Evolutionary conservation across 1,284 basidiomycete genomes (phyloP), one percentile per base, ranked within the genome.

Genomic region (Pascua sp.): DNA sequence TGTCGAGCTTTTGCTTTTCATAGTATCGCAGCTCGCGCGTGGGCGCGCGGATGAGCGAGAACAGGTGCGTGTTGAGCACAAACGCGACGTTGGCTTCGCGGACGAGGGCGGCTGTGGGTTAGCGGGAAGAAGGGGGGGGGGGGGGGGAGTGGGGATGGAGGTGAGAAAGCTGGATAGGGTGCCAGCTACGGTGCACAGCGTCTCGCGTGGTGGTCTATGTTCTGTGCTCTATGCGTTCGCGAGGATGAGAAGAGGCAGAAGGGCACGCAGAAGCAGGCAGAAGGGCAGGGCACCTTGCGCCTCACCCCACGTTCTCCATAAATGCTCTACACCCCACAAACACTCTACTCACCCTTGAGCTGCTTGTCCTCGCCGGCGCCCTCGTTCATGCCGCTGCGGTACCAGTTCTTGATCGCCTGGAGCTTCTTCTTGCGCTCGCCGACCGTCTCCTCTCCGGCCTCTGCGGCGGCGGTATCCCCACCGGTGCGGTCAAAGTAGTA

Each of bases 361-460:
- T 78, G 77, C 56, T 75, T 62, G 55, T 76, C 75, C 57, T 83
- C 81, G 10, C 72, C 73, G 32, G 81, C 85, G 48, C 69, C 87
- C 41, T 77, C 76, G 66, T 91, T 85, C 84, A 91, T 86, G 0
- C 87, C 87, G 16, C 80, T 80, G 51, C 86, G 81, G 73, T 86
- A 91, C 85, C 86, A 86, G 17, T 85, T 81, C 78, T 91, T 91
- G 71, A 90, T 85, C 61, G 84, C 83, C 71, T 81, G 83, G 79
- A 90, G 62, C 56, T 67, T 62, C 64, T 68, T 68, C 66, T 68
- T 73, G 42, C 59, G 60, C 57, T 64, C 62, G 44, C 60, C 62
- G 47, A 58, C 55, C 4, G 62, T 64, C 51, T 68, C 82, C 67
- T 87, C 86, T 7, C 84, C 84, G 48, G 65, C 61, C 32, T 59